Evolutionary conservation across 2,329 filamentous ascomycete species (phyloP).

Genomic region (Canariomyces notabilis): DNA sequence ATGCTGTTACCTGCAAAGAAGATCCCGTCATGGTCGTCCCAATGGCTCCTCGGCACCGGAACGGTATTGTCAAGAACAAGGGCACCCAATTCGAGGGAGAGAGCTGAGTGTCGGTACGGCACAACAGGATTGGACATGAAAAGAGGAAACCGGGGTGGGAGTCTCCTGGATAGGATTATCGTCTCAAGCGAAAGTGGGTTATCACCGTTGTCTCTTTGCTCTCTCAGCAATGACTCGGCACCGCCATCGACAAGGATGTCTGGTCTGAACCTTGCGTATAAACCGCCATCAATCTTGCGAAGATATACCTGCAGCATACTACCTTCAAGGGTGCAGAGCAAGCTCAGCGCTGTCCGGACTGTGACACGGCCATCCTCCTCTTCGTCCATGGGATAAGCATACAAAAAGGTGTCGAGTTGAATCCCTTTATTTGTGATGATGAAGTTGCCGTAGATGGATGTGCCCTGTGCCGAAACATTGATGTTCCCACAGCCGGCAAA

Average conservation of each 20-base stretch:
- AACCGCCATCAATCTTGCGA: conserved; percentile 1
- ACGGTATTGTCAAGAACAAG: not conserved
- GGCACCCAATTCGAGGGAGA: not conserved
- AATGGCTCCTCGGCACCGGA: not conserved
- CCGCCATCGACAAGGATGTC: not conserved
- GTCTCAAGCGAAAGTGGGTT: not conserved
- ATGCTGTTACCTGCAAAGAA: not conserved
- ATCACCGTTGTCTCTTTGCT: not conserved
- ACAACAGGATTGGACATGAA: not conserved
- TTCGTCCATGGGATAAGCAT: too few species aligned
- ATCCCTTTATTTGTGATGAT: conserved; percentile 2
- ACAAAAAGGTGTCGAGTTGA: not conserved
- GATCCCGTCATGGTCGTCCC: not conserved
- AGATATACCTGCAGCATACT: not conserved
- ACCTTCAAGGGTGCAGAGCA: not conserved
- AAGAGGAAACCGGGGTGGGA: not conserved
- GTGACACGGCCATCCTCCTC: too few species aligned
- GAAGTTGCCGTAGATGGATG: conserved; percentile 4
- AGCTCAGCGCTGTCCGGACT: not conserved
- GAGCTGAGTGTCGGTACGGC: not conserved
- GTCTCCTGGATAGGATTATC: not conserved
- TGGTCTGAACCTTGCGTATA: not conserved
- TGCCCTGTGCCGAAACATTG: not conserved
- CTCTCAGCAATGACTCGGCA: not conserved
- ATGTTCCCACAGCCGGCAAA: not conserved